Base-by-base conservation (phyloP, 2,329 filamentous ascomycete genomes). In the Coccinonectria pachysandricola region DNA sequence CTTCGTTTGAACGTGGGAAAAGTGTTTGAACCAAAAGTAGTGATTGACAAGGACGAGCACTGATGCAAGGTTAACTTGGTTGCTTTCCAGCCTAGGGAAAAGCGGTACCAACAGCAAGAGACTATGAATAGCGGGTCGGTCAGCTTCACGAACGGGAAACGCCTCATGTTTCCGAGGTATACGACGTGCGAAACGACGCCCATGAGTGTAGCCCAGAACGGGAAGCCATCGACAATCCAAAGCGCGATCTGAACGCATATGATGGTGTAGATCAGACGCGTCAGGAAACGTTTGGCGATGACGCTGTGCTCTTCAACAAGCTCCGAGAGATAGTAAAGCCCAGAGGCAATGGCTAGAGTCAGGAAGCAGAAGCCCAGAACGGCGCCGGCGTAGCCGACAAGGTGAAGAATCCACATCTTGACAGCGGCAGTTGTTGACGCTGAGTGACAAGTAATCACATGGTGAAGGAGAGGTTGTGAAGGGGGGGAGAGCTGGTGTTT, bases 271-370 rank as follows among this genome's bases (percentile, higher is more conserved):
- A 96, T 95, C 30, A 96, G 65, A 21, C 75, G 77, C 17, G 72
- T 80, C 27, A 98, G 67, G n/a, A 95, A 64, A 31, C 79, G 83
- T 53, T 93, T 93, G 8, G 87, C 82, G 36, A 93, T 59, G 8
- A 96, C 88, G 4, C 88, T 95, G 52, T 98, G 88, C 56, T 98
- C 91, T 60, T 98, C 91, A 35, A 98, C 91, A 9, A 96, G 76
- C 56, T 98, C 91, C 13, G 88, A 95, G 28, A 98, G 79, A 56
- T 98, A 98, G 63, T 98, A 98, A 14, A 98, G 75, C 19, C 91
- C 91, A n/a, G 86, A 95, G 19, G 91, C 91, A 50, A 98, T 96
- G 30, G 88, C 86, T 35, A 98, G 68, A 12, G 91, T 96, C 42
- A 98, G 65, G 60, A 98, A 96, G 48, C 74, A 75, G 63, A 98